Conservation (phyloP, 768 basidiomycete species). For the Russula emetica region DNA sequence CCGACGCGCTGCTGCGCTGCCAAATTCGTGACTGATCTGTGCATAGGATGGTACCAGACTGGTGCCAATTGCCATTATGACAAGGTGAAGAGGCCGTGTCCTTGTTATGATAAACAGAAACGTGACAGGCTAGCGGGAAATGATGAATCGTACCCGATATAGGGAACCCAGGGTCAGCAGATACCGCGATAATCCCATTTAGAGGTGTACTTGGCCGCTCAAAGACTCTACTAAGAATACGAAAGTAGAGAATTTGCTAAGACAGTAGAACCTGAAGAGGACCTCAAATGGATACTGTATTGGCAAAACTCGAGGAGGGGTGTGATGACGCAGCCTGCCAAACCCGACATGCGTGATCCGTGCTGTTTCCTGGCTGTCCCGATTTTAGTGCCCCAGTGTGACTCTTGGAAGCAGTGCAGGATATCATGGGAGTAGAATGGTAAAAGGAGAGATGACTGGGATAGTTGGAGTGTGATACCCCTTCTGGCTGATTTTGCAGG, state of each 20-base stretch:
- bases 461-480: too few species aligned
- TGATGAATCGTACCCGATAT: background rate
- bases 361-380: background rate
- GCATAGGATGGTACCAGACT: too few species aligned
- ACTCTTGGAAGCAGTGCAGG: background rate
- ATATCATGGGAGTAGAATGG: background rate
- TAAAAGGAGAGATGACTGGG: background rate
- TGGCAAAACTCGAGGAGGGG: background rate
- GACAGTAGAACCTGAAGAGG: background rate
- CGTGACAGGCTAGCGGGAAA: background rate
- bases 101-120: background rate
- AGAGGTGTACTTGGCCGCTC: constrained; percentile 4
- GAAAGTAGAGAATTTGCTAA: background rate
- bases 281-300: background rate
- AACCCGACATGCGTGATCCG: constrained; percentile 4
- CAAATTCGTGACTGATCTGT: too few species aligned
- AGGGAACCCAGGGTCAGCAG: background rate
- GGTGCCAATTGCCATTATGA: background rate
- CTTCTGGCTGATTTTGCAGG: too few species aligned
- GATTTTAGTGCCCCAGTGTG: background rate
- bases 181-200: background rate
- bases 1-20: too few species aligned
- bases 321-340: background rate
- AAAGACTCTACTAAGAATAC: background rate
- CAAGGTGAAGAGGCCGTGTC: background rate